Percentiles rank a stretch among this genome's conserved stretches.
phyloP scores from a whole-genome alignment of 2,329 filamentous ascomycete species.

The Tetracladium maxilliforme region DNA sequence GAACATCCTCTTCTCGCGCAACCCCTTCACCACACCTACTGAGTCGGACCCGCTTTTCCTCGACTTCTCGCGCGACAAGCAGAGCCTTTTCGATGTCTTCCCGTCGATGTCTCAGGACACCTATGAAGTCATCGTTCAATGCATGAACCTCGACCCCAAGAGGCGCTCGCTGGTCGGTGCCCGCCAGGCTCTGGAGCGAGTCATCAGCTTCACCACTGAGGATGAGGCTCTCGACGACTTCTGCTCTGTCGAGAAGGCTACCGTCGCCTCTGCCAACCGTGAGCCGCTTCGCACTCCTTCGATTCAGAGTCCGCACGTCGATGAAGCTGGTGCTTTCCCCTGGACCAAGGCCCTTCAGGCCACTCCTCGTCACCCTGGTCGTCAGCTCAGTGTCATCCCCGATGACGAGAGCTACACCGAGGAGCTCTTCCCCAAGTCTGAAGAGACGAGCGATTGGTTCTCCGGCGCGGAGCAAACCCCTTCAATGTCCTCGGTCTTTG shows the following conservation, averaged over 20 bases:
- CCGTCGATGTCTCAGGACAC: slow-evolving; percentile 98
- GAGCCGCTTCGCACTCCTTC: slow-evolving; percentile 93
- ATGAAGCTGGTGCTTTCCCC: slow-evolving; percentile 68
- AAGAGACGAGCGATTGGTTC: slow-evolving; percentile 62
- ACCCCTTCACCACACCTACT: slow-evolving; percentile 85
- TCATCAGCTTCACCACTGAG: slow-evolving; percentile 83
- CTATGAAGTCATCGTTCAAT: slow-evolving; percentile 82
- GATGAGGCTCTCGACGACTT: slow-evolving; percentile 90
- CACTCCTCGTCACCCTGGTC: slow-evolving; percentile 52
- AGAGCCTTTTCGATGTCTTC: slow-evolving; percentile 95
- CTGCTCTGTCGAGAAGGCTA: slow-evolving; percentile 66
- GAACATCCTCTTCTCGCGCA: slow-evolving; percentile 92
- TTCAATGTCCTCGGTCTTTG: slow-evolving; percentile 70
- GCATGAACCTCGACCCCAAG: slow-evolving; percentile 78
- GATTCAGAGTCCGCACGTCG: slow-evolving; percentile 72
- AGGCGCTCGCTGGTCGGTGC: slow-evolving; percentile 72
- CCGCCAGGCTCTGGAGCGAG: slow-evolving; percentile 63
- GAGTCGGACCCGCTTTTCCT: slow-evolving; percentile 85
- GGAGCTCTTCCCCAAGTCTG: slow-evolving; percentile 72
- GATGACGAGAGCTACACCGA: slow-evolving; percentile 67
- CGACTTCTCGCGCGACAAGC: slow-evolving; percentile 85
- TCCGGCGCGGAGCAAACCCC: slow-evolving; percentile 63
- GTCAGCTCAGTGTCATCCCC: slow-evolving; percentile 77
- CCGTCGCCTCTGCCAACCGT: slow-evolving; percentile 74
- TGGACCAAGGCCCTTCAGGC: slow-evolving; percentile 86